Conservation (phyloP, 148 eudicot species). For the Oxyria digyna region DNA sequence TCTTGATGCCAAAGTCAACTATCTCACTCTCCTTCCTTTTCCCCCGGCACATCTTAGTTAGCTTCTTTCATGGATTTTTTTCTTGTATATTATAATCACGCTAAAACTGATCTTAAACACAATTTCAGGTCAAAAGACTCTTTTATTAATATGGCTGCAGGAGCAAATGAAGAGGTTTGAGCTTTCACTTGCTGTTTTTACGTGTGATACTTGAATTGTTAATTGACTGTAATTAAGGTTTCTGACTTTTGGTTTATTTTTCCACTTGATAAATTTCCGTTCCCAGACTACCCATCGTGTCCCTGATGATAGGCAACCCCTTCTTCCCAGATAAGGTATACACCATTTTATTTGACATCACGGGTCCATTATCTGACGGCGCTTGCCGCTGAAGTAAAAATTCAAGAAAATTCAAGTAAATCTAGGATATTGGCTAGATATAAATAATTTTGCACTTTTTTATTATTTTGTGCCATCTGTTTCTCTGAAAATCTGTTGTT, state of each 20-base stretch:
- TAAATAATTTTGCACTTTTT: neutral
- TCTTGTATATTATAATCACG: neutral
- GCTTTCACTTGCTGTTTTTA: neutral
- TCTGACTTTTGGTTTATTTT: neutral
- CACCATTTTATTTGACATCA: neutral
- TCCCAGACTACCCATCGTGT: conserved; percentile 68
- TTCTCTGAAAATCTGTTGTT: neutral
- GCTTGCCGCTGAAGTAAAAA: neutral
- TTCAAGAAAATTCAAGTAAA: neutral
- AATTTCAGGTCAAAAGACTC: conserved; percentile 38
- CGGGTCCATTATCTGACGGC: neutral
- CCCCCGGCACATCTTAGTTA: neutral
- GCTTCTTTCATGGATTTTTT: neutral
- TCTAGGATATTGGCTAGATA: neutral
- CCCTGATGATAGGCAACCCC: conserved; percentile 69
- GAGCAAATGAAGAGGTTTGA: conserved; percentile 85
- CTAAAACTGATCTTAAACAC: neutral
- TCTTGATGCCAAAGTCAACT: neutral
- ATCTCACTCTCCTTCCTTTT: neutral
- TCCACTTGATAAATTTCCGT: conserved; percentile 3
- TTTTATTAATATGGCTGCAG: conserved; percentile 65
- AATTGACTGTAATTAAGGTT: neutral
- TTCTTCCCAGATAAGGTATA: conserved; percentile 66
- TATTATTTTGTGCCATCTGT: neutral
- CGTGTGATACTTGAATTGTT: neutral